phyloP scores from a whole-genome alignment of 352 stramenopile species.

The Thalassiosira oceanica region DNA sequence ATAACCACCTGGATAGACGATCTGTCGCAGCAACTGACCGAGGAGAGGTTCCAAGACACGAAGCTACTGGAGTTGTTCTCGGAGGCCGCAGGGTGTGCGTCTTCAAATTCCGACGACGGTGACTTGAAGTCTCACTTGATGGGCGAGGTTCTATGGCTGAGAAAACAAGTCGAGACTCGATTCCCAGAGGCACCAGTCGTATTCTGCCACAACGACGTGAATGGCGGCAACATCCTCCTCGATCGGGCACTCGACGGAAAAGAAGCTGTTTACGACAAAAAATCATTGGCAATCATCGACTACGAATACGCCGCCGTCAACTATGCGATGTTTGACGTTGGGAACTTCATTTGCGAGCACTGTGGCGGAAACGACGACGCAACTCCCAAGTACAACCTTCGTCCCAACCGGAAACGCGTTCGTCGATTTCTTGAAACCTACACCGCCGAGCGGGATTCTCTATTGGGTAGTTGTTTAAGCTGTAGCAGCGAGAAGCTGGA shows the following conservation, averaged over 20 bases:
- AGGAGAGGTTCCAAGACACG: not conserved
- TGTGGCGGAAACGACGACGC: slow-evolving; percentile 48
- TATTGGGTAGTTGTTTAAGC: slow-evolving; percentile 4
- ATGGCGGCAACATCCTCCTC: slow-evolving; percentile 50
- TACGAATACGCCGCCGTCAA: slow-evolving; percentile 54
- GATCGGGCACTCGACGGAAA: slow-evolving; percentile 5
- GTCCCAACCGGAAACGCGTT: slow-evolving; percentile 16
- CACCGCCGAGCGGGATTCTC: slow-evolving; percentile 8
- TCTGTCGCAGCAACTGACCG: not conserved
- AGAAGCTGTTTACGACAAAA: slow-evolving; percentile 7
- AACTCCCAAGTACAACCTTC: slow-evolving; percentile 29
- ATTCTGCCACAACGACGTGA: slow-evolving; percentile 65
- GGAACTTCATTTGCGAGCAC: slow-evolving; percentile 58
- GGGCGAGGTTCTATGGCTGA: not conserved
- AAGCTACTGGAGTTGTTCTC: not conserved
- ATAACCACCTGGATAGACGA: slow-evolving; percentile 39
- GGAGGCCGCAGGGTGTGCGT: not conserved
- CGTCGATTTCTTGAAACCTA: slow-evolving; percentile 32
- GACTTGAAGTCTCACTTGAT: not conserved
- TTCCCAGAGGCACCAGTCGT: slow-evolving; percentile 29
- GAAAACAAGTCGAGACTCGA: not conserved
- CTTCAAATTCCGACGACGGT: not conserved
- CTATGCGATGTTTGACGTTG: slow-evolving; percentile 54
- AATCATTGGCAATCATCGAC: slow-evolving; percentile 41
- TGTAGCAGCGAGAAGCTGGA: slow-evolving; percentile 8